These are phyloP conservation scores for Lentinula edodes DNA, from an alignment of 768 basidiomycete species.

Conservation along the genomic window DNA sequence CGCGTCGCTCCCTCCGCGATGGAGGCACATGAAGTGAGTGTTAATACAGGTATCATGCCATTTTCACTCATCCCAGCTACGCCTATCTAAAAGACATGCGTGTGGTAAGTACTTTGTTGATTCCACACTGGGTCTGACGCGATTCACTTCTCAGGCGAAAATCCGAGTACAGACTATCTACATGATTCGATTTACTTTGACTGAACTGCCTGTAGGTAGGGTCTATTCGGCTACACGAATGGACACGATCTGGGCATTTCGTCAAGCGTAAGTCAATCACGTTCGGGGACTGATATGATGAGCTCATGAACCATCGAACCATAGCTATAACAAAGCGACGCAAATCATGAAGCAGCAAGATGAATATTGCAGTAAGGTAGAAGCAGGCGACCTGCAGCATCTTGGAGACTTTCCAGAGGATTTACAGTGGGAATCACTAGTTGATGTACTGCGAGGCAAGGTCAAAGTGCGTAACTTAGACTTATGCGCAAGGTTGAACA, in stretches of 20 bases:
- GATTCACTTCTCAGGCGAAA: constrained; percentile 34
- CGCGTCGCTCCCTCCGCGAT: constrained; percentile 36
- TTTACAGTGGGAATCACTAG: constrained; percentile 73
- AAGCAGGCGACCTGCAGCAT: not conserved
- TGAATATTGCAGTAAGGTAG: constrained; percentile 50
- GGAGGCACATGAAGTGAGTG: constrained; percentile 72
- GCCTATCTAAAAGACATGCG: constrained; percentile 30
- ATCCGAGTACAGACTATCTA: constrained; percentile 37
- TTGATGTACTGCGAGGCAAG: constrained; percentile 71
- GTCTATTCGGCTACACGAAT: constrained; percentile 51
- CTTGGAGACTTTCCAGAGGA: constrained; percentile 53
- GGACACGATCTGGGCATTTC: constrained; percentile 67
- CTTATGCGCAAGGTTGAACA: not conserved
- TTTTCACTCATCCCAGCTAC: not conserved
- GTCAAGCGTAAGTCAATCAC: constrained; percentile 43
- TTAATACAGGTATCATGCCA: not conserved
- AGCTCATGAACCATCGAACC: constrained; percentile 15
- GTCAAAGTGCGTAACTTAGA: constrained; percentile 49
- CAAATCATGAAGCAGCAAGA: constrained; percentile 66
- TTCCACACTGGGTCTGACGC: not conserved
- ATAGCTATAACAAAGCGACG: constrained; percentile 58
- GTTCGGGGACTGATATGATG: constrained; percentile 6
- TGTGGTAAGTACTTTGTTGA: constrained; percentile 29
- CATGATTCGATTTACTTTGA: constrained; percentile 8
- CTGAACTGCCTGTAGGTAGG: constrained; percentile 17